Base-by-base conservation (phyloP, 164 flowering plant species). In the Magnolia sinica region DNA sequence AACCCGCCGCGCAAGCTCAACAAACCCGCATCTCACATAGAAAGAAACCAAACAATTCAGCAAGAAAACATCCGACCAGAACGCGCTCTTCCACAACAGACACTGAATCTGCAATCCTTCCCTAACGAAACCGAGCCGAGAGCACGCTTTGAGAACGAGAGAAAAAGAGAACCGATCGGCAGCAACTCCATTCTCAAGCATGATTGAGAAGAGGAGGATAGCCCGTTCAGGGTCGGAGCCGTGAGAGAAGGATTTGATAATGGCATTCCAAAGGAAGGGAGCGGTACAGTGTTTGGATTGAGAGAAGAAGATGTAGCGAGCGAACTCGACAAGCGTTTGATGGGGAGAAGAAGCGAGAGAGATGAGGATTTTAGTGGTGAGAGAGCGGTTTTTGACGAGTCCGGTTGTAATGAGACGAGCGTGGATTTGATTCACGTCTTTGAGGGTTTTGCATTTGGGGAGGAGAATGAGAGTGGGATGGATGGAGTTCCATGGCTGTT, bases 101-200 rank as follows among this genome's bases (percentile, higher is more conserved):
- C 92, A 87, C 70, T 89, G 93, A 84, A 91, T 75, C 83, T 90
- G 92, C 81, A 85, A 72, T 63, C 91, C 96, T 78, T 81, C 88
- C 64, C 68, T 80, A 18, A 86, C 24, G 67, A 78, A 82, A 68
- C 83, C 79, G 64, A 81, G 8, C 29, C 88, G 83, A 51, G 91
- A 83, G 79, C 92, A 91, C 29, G 90, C 89, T 80, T 90, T 91
- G 71, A 90, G 82, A 24, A 83, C 88, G 63, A 90, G 76, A 2
- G 96, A 88, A 72, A 85, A 84, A 7, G 92, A 82, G 78, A 86
- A 91, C 70, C 79, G 79, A 74, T 90, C 92, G 1, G 73, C 81
- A 50, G 45, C 73, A 68, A 85, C 77, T 37, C 91, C 91, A 52
- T 67, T 80, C n/a, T 81, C 87, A 50, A 88, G 85, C 95, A 91